Evolutionary conservation across 148 eudicot genomes (phyloP), one percentile per base, ranked within the genome.

Genomic region (Pharnaceum exiguum): DNA sequence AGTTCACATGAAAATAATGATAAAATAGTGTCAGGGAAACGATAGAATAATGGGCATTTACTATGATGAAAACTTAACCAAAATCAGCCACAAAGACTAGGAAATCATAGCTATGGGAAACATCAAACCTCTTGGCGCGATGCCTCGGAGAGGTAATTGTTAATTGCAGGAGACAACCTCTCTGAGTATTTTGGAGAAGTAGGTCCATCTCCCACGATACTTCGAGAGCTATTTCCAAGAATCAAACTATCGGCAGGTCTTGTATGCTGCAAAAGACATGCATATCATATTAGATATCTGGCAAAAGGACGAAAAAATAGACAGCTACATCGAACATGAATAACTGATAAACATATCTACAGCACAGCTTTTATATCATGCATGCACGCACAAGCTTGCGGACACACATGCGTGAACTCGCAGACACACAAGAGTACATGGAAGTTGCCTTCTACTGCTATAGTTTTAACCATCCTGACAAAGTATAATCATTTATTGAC

Each of bases 121-220:
- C 46, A 33, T 38, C 30, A 26, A 33, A 79, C 89, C 80, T 94
- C 99, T 76, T 89, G 99, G 23, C 99, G 77, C 31, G 99, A 90
- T 45, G 99, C 95, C 72, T 94, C 99, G 27, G 90, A 71, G 42
- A 94, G 78, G 72, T 86, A 94, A 45, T 80, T 83, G 71, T 94
- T 94, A 71, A 94, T 86, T 57, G 99, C 91, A 61, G 99, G 99
- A 47, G 99, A 94, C 57, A 94, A 87, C 65, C 95, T 82, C 22
- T 94, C 99, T 12, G 99, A 89, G 72, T 94, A 94, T 73, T 89
- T 89, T 3, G 96, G 88, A 24, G 96, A 83, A 3, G 66, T 59
- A 42, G 87, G 91, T 75, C 70, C 82, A 44, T 82, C 96, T 40
- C 86, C 91, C 57, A 67, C 74, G 21, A 85, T 79, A 61, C 77